Conservation (phyloP, 2,329 filamentous ascomycete genomes). For the Hymenoscyphus repandus region DNA sequence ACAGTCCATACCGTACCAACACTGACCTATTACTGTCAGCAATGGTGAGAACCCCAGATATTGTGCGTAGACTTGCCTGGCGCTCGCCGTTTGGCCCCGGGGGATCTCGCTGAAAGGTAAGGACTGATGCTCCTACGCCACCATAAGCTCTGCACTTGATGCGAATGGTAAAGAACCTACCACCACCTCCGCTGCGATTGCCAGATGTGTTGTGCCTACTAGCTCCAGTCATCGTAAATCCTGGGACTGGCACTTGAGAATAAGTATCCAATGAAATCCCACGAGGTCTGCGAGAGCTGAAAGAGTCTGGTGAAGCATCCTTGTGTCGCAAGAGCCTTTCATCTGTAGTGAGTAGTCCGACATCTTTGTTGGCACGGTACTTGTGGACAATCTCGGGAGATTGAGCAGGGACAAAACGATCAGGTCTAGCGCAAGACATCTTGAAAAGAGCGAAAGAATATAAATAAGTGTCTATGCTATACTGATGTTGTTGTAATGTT, state of each 20-base stretch:
- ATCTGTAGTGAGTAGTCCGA: conserved; percentile 38
- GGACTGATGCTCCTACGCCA: conserved; percentile 24
- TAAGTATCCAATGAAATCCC: too few species aligned
- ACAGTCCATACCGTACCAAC: conserved; percentile 71
- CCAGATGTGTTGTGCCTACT: conserved; percentile 18
- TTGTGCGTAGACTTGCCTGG: conserved; percentile 22
- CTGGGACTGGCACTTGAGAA: too few species aligned
- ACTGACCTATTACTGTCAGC: conserved; percentile 46
- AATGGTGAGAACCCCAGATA: background rate
- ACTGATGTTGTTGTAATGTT: too few species aligned
- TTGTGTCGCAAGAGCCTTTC: conserved; percentile 42
- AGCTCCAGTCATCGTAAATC: too few species aligned
- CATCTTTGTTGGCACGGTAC: conserved; percentile 47
- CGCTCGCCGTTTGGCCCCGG: conserved; percentile 22
- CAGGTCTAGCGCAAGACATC: conserved; percentile 31
- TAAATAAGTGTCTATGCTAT: conserved; percentile 5
- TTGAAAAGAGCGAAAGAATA: background rate
- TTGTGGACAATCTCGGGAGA: conserved; percentile 28
- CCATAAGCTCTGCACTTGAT: conserved; percentile 5
- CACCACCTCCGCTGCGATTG: conserved; percentile 24
- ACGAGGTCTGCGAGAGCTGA: conserved; percentile 36
- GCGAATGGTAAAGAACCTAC: conserved; percentile 5
- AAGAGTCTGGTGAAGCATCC: conserved; percentile 45
- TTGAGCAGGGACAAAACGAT: conserved; percentile 51
- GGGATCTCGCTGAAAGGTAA: conserved; percentile 28